Conservation (phyloP, 164 flowering plant species). For the Dillenia turbinata region DNA sequence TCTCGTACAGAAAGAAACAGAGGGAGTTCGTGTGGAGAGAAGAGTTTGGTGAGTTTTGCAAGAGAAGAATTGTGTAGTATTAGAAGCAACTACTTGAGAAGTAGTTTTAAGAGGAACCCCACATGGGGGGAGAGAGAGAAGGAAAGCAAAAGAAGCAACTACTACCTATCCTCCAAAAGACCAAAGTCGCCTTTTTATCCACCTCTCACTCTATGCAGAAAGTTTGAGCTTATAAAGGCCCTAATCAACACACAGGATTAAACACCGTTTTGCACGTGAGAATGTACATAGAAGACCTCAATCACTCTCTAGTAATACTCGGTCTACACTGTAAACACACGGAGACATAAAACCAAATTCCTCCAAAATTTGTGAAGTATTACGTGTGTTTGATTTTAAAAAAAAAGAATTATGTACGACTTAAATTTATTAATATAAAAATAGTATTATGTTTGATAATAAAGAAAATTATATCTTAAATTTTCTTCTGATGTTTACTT, state of each 20-base stretch:
- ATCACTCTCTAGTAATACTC: too few relatives aligned
- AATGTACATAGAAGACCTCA: conserved; percentile 1
- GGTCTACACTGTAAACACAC: too few relatives aligned
- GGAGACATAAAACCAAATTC: background rate
- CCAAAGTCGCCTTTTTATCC: conserved; percentile 14
- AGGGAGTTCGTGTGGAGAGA: background rate
- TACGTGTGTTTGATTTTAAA: too few relatives aligned
- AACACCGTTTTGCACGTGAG: conserved; percentile 50
- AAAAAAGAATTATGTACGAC: too few relatives aligned
- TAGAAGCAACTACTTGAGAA: background rate
- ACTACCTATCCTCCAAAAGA: background rate
- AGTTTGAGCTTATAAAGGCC: conserved; percentile 17
- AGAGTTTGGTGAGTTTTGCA: background rate
- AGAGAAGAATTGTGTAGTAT: background rate
- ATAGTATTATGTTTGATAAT: too few relatives aligned
- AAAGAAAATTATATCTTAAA: too few relatives aligned
- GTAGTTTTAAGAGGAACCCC: background rate
- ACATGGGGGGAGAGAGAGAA: conserved; percentile 8
- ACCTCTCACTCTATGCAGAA: background rate
- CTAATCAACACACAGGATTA: conserved; percentile 6
- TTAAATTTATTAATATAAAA: too few relatives aligned
- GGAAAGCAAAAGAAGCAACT: too few relatives aligned
- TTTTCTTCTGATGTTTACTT: too few relatives aligned
- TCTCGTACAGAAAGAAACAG: conserved; percentile 3
- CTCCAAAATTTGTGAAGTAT: too few relatives aligned